These are phyloP conservation scores for Elsinoe fawcettii DNA, from an alignment of 2,329 filamentous ascomycete genomes.

Conservation along the genomic window DNA sequence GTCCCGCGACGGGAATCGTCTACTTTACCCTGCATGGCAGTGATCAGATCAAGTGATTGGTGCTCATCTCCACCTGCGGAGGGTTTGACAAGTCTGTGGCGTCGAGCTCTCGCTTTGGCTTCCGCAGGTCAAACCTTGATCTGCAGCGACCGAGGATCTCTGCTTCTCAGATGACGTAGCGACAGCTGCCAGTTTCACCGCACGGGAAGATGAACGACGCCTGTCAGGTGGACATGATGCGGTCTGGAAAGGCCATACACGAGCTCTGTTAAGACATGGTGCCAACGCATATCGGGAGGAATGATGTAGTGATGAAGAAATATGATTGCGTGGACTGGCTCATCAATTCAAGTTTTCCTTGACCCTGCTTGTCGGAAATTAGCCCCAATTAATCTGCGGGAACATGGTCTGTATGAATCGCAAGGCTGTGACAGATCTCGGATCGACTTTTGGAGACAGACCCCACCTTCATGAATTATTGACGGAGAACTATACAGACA, in stretches of 20 bases:
- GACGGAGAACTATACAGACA: too few relatives aligned
- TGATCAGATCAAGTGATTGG: constrained; percentile 8
- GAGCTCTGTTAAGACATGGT: background rate
- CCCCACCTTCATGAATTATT: background rate
- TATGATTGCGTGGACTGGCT: constrained; percentile 1
- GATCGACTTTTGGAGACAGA: background rate
- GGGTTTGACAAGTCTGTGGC: background rate
- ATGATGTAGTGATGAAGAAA: background rate
- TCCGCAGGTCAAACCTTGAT: constrained; percentile 1
- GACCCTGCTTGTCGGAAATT: constrained; percentile 6
- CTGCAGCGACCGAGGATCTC: background rate
- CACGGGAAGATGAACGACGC: background rate
- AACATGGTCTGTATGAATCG: background rate
- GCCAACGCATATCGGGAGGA: background rate
- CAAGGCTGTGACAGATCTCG: background rate
- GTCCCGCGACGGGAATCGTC: background rate
- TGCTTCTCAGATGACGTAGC: background rate
- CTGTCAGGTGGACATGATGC: background rate
- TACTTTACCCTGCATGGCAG: background rate
- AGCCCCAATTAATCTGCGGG: constrained; percentile 1
- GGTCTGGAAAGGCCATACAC: background rate
- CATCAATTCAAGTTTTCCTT: background rate
- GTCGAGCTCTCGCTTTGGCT: too few relatives aligned
- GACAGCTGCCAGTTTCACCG: constrained; percentile 5
- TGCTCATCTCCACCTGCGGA: constrained; percentile 2